Conservation (phyloP, 169 alveolate genomes). For the Amoebophrya sp. region DNA sequence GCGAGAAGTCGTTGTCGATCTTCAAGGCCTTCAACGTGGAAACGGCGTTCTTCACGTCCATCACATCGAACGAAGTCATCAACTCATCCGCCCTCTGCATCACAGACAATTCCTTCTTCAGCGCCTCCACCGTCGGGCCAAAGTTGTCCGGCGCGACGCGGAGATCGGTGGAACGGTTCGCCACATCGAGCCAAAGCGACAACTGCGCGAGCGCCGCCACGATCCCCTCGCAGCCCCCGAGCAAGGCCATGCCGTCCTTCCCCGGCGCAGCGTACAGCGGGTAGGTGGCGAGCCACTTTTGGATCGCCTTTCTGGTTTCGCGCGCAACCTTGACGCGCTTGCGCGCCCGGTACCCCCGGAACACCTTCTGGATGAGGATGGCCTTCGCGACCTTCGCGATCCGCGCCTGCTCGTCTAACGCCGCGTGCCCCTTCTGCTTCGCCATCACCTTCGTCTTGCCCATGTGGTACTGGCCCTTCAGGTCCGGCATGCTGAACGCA, state of each 20-base stretch:
- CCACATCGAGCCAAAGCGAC: not conserved
- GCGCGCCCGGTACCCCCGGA: not conserved
- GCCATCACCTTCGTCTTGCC: slow-evolving; percentile 22
- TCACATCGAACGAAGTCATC: not conserved
- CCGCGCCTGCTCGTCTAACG: not conserved
- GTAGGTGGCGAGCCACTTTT: not conserved
- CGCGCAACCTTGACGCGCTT: not conserved
- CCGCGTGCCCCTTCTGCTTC: not conserved
- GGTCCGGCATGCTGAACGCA: not conserved
- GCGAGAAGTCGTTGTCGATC: not conserved
- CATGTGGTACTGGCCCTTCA: not conserved
- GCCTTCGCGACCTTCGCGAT: not conserved
- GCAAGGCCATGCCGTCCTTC: not conserved
- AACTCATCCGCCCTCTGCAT: not conserved
- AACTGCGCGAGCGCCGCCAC: not conserved
- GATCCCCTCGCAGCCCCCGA: not conserved
- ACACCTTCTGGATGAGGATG: not conserved
- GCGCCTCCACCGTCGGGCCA: not conserved
- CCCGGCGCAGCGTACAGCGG: not conserved
- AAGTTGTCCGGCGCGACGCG: not conserved
- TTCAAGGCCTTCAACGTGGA: not conserved
- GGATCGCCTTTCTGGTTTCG: not conserved
- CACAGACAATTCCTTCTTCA: not conserved
- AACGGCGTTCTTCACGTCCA: not conserved
- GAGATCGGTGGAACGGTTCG: not conserved